These are phyloP conservation scores for Grosmannia clavigera DNA, from an alignment of 2,329 filamentous ascomycete genomes.

Conservation along the genomic window DNA sequence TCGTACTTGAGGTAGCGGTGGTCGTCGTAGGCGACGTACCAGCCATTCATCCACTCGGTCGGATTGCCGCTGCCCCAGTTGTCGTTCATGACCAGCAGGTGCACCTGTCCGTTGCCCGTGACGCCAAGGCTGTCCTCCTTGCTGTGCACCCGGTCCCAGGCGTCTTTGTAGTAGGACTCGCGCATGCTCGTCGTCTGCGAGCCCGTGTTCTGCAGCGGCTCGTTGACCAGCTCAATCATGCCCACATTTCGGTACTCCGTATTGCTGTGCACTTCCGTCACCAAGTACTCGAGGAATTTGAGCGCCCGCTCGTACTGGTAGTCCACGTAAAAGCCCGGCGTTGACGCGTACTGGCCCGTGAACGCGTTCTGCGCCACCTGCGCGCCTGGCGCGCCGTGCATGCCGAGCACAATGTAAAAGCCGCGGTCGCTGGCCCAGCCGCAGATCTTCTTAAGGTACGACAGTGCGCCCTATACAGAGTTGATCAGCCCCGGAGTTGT, in stretches of 20 bases:
- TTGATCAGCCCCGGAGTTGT: background rate
- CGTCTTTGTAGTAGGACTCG: slow-evolving; percentile 34
- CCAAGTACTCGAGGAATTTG: slow-evolving; percentile 44
- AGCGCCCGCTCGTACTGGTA: slow-evolving; percentile 44
- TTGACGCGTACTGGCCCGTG: slow-evolving; percentile 25
- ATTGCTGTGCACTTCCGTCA: slow-evolving; percentile 35
- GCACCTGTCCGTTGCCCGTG: slow-evolving; percentile 28
- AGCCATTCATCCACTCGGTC: slow-evolving; percentile 28
- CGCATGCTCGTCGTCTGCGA: slow-evolving; percentile 19
- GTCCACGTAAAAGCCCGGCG: slow-evolving; percentile 41
- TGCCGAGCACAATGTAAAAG: slow-evolving; percentile 41
- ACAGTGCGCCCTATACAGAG: slow-evolving; percentile 23
- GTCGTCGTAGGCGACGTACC: slow-evolving; percentile 40
- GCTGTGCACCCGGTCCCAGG: slow-evolving; percentile 31
- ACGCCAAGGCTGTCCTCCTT: slow-evolving; percentile 33
- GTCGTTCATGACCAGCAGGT: slow-evolving; percentile 37
- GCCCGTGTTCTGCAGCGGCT: slow-evolving; percentile 30
- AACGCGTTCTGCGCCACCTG: slow-evolving; percentile 32
- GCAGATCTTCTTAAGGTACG: slow-evolving; percentile 32
- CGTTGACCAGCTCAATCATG: slow-evolving; percentile 47
- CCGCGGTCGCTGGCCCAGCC: slow-evolving; percentile 34
- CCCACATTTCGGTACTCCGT: slow-evolving; percentile 40
- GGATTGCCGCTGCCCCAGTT: slow-evolving; percentile 46
- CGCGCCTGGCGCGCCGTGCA: slow-evolving; percentile 38
- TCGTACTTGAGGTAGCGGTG: slow-evolving; percentile 47